phyloP scores from a whole-genome alignment of 1,139 yeast species.

The Taiozyma onychis region DNA sequence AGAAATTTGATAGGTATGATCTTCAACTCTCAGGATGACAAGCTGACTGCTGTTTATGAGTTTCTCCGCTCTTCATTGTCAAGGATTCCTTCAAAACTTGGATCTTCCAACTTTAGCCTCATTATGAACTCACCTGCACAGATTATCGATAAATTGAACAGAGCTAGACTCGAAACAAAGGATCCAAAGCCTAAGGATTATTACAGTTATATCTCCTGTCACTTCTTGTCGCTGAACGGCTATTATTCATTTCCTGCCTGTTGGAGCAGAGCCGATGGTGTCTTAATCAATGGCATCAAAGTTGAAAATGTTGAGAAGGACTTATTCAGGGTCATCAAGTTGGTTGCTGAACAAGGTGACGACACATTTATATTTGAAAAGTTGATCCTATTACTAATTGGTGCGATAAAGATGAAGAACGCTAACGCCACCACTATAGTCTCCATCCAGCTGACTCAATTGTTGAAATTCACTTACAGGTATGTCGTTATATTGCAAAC shows the following conservation, averaged over 20 bases:
- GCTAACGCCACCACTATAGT: constrained; percentile 14
- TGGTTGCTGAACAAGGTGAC: constrained; percentile 10
- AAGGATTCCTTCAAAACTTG: constrained; percentile 35
- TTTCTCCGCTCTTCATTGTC: constrained; percentile 56
- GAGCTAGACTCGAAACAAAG: constrained; percentile 9
- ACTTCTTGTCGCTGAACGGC: constrained; percentile 18
- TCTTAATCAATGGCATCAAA: constrained; percentile 25
- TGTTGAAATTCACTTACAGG: constrained; percentile 28
- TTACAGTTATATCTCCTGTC: constrained; percentile 6
- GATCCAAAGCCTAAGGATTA: constrained; percentile 5
- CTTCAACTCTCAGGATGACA: constrained; percentile 34
- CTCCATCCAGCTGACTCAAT: constrained; percentile 19
- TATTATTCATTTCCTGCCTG: constrained; percentile 18
- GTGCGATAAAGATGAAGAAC: constrained; percentile 26
- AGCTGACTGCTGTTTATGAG: constrained; percentile 40
- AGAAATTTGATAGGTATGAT: constrained; percentile 62
- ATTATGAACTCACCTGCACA: constrained; percentile 6
- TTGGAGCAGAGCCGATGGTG: constrained; percentile 28
- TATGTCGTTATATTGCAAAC: constrained; percentile 26
- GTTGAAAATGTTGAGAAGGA: constrained; percentile 30
- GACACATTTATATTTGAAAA: constrained; percentile 14
- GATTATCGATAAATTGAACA: constrained; percentile 15
- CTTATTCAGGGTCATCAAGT: constrained; percentile 23
- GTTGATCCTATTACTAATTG: constrained; percentile 23
- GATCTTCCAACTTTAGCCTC: constrained; percentile 13